phyloP scores from a whole-genome alignment of 2,329 filamentous ascomycete genomes.

The Xylariaceae sp. region DNA sequence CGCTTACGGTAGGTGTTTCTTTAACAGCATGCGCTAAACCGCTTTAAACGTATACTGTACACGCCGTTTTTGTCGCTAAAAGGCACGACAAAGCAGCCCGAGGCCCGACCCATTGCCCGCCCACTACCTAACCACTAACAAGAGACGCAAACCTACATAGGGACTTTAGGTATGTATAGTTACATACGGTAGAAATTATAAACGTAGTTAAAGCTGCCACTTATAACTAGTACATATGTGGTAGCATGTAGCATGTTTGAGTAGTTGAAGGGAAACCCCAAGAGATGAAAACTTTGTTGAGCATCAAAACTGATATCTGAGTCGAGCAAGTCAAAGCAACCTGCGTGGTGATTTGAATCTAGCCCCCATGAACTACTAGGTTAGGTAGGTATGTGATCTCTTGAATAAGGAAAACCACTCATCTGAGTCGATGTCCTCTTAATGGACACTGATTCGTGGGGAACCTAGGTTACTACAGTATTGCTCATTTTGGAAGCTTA shows the following conservation, averaged over 20 bases:
- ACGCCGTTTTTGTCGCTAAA: not conserved
- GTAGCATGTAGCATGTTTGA: too few relatives aligned
- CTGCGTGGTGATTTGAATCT: too few relatives aligned
- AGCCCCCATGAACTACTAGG: too few relatives aligned
- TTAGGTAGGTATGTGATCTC: not conserved
- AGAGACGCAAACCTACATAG: not conserved
- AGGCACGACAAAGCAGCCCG: not conserved
- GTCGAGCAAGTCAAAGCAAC: too few relatives aligned
- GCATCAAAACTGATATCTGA: too few relatives aligned
- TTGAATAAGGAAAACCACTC: constrained; percentile 20
- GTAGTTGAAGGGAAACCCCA: too few relatives aligned
- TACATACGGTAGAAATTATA: too few relatives aligned
- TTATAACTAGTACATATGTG: too few relatives aligned
- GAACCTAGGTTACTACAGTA: constrained; percentile 4
- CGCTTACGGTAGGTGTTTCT: not conserved
- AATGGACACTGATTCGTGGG: constrained; percentile 17
- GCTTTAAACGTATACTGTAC: not conserved
- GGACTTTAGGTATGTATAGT: too few relatives aligned
- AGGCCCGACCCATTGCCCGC: not conserved
- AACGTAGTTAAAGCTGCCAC: too few relatives aligned
- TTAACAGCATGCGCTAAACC: not conserved
- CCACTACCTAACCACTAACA: not conserved
- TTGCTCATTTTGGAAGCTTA: constrained; percentile 26
- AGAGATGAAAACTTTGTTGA: too few relatives aligned
- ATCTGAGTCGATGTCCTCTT: constrained; percentile 8